Conservation (phyloP, 2,329 filamentous ascomycete species). For the Pestalotiopsis sp. region DNA sequence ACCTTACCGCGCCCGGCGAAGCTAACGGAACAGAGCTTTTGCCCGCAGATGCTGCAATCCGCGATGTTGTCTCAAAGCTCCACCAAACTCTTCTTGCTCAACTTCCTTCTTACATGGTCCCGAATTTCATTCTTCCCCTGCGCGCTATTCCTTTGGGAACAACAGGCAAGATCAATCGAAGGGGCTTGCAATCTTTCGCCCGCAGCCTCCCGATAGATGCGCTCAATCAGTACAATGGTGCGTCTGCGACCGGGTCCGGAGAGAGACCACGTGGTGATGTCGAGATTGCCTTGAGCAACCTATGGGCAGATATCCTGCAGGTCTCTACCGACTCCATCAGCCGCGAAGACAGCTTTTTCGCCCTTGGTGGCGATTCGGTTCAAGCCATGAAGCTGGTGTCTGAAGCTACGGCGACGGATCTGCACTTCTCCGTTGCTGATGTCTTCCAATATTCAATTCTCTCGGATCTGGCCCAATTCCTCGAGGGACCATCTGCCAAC, state of each 20-base stretch:
- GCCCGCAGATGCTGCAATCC: background rate
- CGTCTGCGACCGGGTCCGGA: background rate
- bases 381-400: conserved; percentile 1
- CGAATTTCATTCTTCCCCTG: conserved; percentile 9
- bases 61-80: conserved; percentile 8
- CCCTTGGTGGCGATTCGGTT: conserved; percentile 5
- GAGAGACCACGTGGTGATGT: conserved; percentile 3
- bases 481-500: conserved; percentile 2
- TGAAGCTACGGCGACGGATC: background rate
- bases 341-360: conserved; percentile 4
- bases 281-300: conserved; percentile 2
- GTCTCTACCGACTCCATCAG: conserved; percentile 2
- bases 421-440: conserved; percentile 10
- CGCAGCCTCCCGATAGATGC: background rate
- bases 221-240: conserved; percentile 10
- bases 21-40: background rate
- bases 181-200: conserved; percentile 7
- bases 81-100: conserved; percentile 7
- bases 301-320: conserved; percentile 10
- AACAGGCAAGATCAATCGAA: conserved; percentile 8
- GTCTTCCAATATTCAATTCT: conserved; percentile 8
- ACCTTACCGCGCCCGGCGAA: background rate
- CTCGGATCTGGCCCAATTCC: conserved; percentile 4
- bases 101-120: conserved; percentile 11
- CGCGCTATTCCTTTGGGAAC: conserved; percentile 8